Base-by-base conservation (phyloP, 805 yeast species). In the Kodamaea neixiangensis region DNA sequence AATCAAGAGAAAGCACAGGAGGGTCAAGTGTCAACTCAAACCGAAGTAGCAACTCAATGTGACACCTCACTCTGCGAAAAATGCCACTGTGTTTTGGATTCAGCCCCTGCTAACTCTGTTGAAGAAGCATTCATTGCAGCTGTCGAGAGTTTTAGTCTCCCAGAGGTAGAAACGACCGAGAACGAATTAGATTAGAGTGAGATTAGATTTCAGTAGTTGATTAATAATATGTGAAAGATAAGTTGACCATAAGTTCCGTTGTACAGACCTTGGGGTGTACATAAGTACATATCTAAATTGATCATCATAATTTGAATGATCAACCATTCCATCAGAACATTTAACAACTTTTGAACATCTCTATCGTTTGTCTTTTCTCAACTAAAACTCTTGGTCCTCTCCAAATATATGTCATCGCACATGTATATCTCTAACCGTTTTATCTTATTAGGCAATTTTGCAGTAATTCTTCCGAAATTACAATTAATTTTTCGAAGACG, bases 41-140 rank as follows among this genome's bases (percentile, higher is more conserved):
- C 9, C 11, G 31, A 25, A 5, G 3, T 9, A 7, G 31, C 11
- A 25, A 7, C 11, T 25, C 31, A 5, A 25, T 25, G 31, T 7
- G 31, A 25, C 31, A 25, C 31, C 3, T 3, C 13, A 9, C 31
- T 25, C 31, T 25, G 31, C 10, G 31, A 25, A 13, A 25, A 25
- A 7, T 25, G 31, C 11, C 31, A 5, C 3, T 25, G 31, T 25
- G 10, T 25, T 25, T 10, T 3, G 10, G 10, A 25, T 25, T 25
- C 31, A 25, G 31, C 17, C 9, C 38, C 41, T 14, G 11, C 20
- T 13, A 17, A 37, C 5, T 17, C 41, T 15, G 21, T 37, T 37
- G 41, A 37, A 13, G 41, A 37, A 3, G 41, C 41, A 5, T 37
- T 37, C 19, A 37, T 37, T 37, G 41, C 41, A 17, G 41, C 41